Evolutionary conservation across 129 eudicot species (phyloP).

Genomic region (Gnaphalium uliginosum): DNA sequence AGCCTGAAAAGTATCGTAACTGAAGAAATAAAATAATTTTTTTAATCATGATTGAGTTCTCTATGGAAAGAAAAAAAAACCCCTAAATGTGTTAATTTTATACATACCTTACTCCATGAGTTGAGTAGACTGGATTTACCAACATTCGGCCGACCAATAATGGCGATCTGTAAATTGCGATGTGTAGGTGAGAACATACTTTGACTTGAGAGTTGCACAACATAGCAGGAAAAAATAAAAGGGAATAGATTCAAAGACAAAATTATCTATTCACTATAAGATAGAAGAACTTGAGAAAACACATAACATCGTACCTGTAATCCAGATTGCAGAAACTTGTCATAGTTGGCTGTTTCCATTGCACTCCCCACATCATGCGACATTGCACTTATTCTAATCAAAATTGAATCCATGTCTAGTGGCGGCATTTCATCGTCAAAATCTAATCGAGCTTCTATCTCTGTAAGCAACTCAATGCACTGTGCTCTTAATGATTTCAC

Average conservation of each 20-base stretch:
- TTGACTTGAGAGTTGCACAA: neutral
- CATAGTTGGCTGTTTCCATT: conserved; percentile 91
- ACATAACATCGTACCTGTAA: conserved; percentile 57
- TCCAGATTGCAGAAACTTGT: conserved; percentile 89
- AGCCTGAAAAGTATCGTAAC: neutral
- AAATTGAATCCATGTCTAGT: conserved; percentile 45
- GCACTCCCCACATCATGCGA: conserved; percentile 65
- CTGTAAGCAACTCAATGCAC: conserved; percentile 90
- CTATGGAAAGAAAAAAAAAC: no score
- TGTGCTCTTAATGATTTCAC: conserved; percentile 76
- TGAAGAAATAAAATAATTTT: neutral
- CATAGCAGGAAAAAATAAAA: neutral
- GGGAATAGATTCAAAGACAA: no score
- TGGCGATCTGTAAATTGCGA: conserved; percentile 66
- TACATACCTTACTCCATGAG: conserved; percentile 97
- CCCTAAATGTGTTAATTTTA: no score
- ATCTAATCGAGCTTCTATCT: conserved; percentile 97
- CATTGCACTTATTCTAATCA: conserved; percentile 56
- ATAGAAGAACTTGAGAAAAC: neutral
- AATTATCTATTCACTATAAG: neutral
- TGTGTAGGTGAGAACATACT: conserved; percentile 3
- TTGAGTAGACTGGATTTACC: conserved; percentile 98
- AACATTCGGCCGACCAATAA: conserved; percentile 98
- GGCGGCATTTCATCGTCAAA: conserved; percentile 99
- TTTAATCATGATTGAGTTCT: no score